phyloP scores from a whole-genome alignment of 169 alveolate genomes.

The Cryptosporidium xiaoi region DNA sequence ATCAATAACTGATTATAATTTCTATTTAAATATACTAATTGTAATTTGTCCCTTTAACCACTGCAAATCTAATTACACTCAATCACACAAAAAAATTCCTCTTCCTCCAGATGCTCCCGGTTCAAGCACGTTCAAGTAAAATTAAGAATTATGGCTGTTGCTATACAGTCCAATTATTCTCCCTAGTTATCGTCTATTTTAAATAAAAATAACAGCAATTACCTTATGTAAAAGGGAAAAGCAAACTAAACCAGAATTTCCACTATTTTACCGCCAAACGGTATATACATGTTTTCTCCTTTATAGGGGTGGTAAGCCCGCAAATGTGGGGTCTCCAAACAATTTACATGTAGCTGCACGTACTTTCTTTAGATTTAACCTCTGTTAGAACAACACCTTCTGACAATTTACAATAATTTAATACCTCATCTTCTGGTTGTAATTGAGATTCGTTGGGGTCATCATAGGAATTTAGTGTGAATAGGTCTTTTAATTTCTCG shows the following conservation, averaged over 20 bases:
- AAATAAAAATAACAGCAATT: too few relatives aligned
- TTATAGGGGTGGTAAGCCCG: background rate
- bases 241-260: background rate
- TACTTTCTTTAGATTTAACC: conserved; percentile 7
- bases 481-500: conserved; percentile 45
- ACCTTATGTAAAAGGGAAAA: too few relatives aligned
- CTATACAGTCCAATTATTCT: too few relatives aligned
- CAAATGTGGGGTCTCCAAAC: conserved; percentile 45
- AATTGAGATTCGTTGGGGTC: background rate
- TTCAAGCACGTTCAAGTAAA: too few relatives aligned
- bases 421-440: conserved; percentile 67
- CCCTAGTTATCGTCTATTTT: too few relatives aligned
- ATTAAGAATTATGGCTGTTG: too few relatives aligned
- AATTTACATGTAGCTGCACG: conserved; percentile 66
- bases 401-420: conserved; percentile 48
- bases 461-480: conserved; percentile 9
- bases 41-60: background rate
- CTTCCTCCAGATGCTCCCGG: too few relatives aligned
- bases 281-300: background rate
- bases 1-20: background rate
- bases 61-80: background rate
- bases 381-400: conserved; percentile 47
- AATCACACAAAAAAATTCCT: too few relatives aligned
- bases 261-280: conserved; percentile 69
- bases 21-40: background rate